Percentiles rank a stretch among this genome's conserved stretches.
Evolutionary conservation across 2,329 filamentous ascomycete species (phyloP).

Genomic region (Emmonsiellopsis sp.): DNA sequence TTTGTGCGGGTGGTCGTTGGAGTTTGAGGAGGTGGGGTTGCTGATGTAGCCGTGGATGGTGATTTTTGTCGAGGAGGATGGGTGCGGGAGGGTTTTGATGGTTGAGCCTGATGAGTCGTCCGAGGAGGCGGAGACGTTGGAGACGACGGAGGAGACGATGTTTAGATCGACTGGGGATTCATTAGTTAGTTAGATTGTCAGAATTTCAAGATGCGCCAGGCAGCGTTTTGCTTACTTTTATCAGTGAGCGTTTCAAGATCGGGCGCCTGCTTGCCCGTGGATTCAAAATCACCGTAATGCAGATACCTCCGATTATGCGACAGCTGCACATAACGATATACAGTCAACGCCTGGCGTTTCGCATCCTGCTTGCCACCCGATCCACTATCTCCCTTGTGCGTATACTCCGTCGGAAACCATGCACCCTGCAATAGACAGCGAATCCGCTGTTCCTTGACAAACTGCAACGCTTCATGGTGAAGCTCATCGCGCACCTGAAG

Average conservation of each 20-base stretch:
- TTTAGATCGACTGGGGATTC: conserved; percentile 60
- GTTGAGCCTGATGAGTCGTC: conserved; percentile 40
- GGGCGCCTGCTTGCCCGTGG: conserved; percentile 55
- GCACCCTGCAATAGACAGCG: conserved; percentile 78
- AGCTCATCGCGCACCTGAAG: conserved; percentile 85
- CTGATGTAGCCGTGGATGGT: conserved; percentile 69
- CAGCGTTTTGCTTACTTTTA: conserved; percentile 46
- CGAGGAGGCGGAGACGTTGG: conserved; percentile 68
- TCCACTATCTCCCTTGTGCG: conserved; percentile 40
- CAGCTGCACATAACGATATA: conserved; percentile 76
- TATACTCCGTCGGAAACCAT: conserved; percentile 60
- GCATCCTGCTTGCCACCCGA: conserved; percentile 30
- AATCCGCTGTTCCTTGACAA: conserved; percentile 93
- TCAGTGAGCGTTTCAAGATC: conserved; percentile 63
- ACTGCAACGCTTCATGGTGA: conserved; percentile 82
- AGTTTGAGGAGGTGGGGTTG: conserved; percentile 16
- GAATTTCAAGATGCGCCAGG: not conserved
- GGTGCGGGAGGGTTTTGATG: conserved; percentile 32
- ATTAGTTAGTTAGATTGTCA: conserved; percentile 6
- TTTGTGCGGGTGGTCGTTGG: conserved; percentile 26
- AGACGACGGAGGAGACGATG: conserved; percentile 84
- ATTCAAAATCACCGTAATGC: conserved; percentile 78
- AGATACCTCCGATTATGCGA: conserved; percentile 86
- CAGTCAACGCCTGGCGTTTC: conserved; percentile 36
- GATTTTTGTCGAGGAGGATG: conserved; percentile 61